Evolutionary conservation across 192 early-diverging fungal genomes (phyloP), one percentile per base, ranked within the genome.

Genomic region (Glomus cerebriforme): DNA sequence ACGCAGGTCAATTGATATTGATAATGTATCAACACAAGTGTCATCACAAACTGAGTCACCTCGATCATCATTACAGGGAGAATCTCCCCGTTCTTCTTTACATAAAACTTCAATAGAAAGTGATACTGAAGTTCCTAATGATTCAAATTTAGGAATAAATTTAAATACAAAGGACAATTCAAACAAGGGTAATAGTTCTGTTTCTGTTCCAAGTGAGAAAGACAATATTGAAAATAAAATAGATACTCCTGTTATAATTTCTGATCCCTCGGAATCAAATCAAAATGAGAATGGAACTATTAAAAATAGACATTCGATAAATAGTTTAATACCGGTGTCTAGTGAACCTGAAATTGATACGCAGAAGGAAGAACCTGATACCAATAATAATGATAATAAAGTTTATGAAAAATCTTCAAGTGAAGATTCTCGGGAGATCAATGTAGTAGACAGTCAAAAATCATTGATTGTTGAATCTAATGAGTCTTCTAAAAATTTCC

Each of bases 401-500:
- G 15, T 54, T 54, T 22, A 19, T 54, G 49, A 54, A 54, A 17
- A 54, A 19, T 7, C 49, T 19, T 19, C 19, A 54, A 54, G 22
- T 17, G 49, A 54, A 54, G 19, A 54, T 22, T 54, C 49, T 54
- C 49, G 22, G 19, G 49, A 7, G 49, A 54, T 6, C 0, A 17
- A 54, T 54, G 19, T 54, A 7, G 6, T 54, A 54, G 49, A 54
- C 49, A 22, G 19, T 54, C 15, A 54, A 54, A 22, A 22, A 72
- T n/a, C 45, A 49, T 49, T n/a, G 24, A 39, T 39, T 17, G 39
- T 26, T 47, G 69, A 35, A n/a, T 22, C 26, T 71, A n/a, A 27
- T 29, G 64, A 26, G 7, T 45, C 15, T n/a, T 47, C 35, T 24
- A 45, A 35, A 17, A 67, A 85, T 45, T 66, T 54, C 22, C 73